Conservation (phyloP, 352 stramenopile genomes). For the Globisporangium paroecandrum region DNA sequence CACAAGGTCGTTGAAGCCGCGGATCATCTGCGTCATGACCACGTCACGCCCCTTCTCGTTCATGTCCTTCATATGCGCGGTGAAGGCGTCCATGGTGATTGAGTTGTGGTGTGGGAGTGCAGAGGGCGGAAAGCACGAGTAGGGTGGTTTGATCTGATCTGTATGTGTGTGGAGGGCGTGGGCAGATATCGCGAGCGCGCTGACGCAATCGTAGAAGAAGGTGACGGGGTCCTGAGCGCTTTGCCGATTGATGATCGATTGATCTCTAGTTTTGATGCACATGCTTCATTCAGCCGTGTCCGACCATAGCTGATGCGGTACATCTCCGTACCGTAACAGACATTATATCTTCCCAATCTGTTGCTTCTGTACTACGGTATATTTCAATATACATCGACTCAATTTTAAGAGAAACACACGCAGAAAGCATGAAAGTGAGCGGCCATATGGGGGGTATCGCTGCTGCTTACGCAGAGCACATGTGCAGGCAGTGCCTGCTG, state of each 20-base stretch:
- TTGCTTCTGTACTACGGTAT: too few species aligned
- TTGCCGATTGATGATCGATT: neutral
- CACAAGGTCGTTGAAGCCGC: constrained; percentile 90
- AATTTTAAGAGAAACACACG: neutral
- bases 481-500: too few species aligned
- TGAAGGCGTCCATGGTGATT: constrained; percentile 42
- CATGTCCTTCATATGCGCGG: constrained; percentile 81
- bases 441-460: too few species aligned
- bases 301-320: neutral
- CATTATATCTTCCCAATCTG: too few species aligned
- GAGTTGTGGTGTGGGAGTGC: neutral
- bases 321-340: too few species aligned
- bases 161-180: neutral
- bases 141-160: neutral
- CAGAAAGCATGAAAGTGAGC: neutral
- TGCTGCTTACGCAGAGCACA: too few species aligned
- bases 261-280: neutral
- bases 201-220: neutral
- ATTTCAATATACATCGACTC: too few species aligned
- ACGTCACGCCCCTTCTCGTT: constrained; percentile 87
- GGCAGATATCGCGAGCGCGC: neutral
- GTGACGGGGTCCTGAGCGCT: neutral
- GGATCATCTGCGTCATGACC: constrained; percentile 93
- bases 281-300: neutral
- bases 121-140: neutral